Conservation (phyloP, 176 grass and related monocot genomes). For the Oryza australiensis region DNA sequence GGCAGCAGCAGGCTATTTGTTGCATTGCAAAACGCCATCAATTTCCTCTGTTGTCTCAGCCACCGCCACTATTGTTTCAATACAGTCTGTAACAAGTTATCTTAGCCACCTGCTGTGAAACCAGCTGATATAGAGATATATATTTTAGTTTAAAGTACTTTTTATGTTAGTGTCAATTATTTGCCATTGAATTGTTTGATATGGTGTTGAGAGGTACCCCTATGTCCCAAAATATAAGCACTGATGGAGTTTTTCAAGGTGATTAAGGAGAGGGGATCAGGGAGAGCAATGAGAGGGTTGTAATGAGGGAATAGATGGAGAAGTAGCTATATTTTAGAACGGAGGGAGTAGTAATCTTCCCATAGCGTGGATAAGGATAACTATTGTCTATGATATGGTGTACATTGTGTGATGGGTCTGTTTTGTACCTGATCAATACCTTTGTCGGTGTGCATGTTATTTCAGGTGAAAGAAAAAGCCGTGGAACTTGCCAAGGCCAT, state of each 20-base stretch:
- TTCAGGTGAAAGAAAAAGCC: slow-evolving; percentile 76
- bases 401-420: background rate
- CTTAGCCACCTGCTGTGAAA: no score
- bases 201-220: background rate
- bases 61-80: background rate
- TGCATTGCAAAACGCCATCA: background rate
- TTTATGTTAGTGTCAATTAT: background rate
- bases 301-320: no score
- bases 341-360: background rate
- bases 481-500: slow-evolving; percentile 74
- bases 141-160: no score
- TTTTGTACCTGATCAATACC: background rate
- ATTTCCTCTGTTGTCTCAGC: background rate
- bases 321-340: no score
- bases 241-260: no score
- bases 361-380: background rate
- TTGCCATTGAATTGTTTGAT: background rate
- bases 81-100: background rate
- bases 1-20: background rate
- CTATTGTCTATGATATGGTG: background rate
- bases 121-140: no score
- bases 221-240: no score
- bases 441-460: background rate
- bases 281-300: no score
- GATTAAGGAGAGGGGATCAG: no score